phyloP scores from a whole-genome alignment of 2,329 filamentous ascomycete species.

The Cercospora canescens region DNA sequence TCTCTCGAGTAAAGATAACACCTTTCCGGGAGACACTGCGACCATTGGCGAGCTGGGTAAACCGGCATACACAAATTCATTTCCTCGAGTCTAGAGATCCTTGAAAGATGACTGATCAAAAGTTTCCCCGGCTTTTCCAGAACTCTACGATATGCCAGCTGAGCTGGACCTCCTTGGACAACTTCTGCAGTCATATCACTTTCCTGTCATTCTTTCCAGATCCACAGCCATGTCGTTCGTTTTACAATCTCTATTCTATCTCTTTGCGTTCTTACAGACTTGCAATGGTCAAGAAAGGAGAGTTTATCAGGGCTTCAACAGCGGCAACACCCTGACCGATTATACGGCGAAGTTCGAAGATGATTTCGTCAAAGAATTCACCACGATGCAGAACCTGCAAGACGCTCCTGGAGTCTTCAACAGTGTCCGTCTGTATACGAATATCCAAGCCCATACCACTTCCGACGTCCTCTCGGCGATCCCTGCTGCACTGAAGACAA shows the following conservation, averaged over 20 bases:
- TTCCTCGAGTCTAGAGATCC: neutral
- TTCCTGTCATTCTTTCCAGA: neutral
- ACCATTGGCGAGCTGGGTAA: neutral
- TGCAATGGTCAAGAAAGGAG: neutral
- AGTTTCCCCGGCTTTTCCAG: neutral
- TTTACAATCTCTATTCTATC: neutral
- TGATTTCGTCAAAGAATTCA: constrained; percentile 69
- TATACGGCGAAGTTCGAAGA: constrained; percentile 7
- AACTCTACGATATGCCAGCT: neutral
- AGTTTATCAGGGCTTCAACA: constrained; percentile 17
- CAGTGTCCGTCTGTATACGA: constrained; percentile 72
- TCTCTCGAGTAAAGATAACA: no score
- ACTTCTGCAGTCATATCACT: neutral
- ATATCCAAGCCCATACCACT: constrained; percentile 43
- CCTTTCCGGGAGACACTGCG: no score
- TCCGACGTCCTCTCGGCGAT: constrained; percentile 68
- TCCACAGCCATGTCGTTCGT: neutral
- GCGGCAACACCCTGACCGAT: constrained; percentile 15
- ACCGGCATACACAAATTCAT: neutral
- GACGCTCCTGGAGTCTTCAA: constrained; percentile 64
- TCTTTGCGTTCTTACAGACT: neutral
- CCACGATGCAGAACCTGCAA: constrained; percentile 60
- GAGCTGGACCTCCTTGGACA: neutral
- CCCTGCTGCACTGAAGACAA: constrained; percentile 77
- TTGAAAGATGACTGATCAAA: neutral